A percentile compares a stretch with the other conserved stretches of the same genome.
phyloP scores from a whole-genome alignment of 331 rosid genomes.

The Arachis monticola region DNA sequence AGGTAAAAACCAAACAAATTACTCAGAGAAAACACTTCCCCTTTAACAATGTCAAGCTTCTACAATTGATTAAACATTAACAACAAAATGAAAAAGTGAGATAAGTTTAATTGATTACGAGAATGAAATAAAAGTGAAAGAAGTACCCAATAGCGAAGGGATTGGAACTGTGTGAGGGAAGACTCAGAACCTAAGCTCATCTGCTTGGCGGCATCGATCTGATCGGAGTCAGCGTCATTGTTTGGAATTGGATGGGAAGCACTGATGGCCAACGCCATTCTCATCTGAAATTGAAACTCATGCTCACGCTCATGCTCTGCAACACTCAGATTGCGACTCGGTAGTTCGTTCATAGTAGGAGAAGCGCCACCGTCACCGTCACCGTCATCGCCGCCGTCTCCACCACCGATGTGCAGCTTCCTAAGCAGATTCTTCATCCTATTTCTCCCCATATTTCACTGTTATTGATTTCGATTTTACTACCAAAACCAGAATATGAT shows the following conservation, averaged over 20 bases:
- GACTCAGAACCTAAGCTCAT: slow-evolving; percentile 75
- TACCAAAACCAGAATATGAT: not conserved
- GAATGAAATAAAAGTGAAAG: not conserved
- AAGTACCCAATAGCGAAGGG: slow-evolving; percentile 91
- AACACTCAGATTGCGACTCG: slow-evolving; percentile 38
- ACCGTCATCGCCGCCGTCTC: not conserved
- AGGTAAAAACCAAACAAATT: slow-evolving; percentile 17
- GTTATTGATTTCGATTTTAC: not conserved
- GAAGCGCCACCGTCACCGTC: not conserved
- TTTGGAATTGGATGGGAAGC: slow-evolving; percentile 51
- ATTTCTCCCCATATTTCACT: not conserved
- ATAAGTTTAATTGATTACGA: too few species aligned
- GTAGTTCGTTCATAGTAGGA: not conserved
- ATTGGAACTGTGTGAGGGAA: slow-evolving; percentile 54
- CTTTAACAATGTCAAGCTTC: slow-evolving; percentile 1
- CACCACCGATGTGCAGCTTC: not conserved
- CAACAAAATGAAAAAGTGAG: not conserved
- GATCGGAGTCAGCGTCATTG: slow-evolving; percentile 69
- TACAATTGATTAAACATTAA: not conserved
- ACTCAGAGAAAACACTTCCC: slow-evolving; percentile 13
- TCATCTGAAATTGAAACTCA: slow-evolving; percentile 63
- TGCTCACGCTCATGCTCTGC: slow-evolving; percentile 57
- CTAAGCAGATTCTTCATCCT: not conserved
- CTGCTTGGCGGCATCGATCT: slow-evolving; percentile 90
- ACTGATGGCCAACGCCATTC: slow-evolving; percentile 80